phyloP scores from a whole-genome alignment of 208 protist species.

The Acanthamoeba royreba region DNA sequence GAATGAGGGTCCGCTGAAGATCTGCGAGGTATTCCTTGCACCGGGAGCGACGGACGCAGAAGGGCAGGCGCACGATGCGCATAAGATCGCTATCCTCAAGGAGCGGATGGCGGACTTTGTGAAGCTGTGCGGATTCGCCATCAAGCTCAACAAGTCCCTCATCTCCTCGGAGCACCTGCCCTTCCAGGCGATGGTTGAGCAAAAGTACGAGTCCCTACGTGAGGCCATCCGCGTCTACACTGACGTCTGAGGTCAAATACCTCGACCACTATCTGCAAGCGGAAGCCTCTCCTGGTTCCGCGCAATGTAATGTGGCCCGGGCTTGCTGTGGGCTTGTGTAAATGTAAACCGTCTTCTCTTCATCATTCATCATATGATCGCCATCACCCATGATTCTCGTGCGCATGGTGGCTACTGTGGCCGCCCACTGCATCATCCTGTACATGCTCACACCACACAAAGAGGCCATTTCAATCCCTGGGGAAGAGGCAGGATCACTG shows the following conservation, averaged over 20 bases:
- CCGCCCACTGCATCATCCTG: too few relatives aligned
- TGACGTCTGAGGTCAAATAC: neutral
- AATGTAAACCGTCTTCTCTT: neutral
- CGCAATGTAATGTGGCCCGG: neutral
- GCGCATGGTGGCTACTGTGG: neutral
- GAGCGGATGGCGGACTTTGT: slow-evolving; percentile 34
- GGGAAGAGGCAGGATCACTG: too few relatives aligned
- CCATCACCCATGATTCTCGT: neutral
- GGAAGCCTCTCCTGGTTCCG: neutral
- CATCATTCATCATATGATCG: neutral
- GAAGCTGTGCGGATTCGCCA: slow-evolving; percentile 43
- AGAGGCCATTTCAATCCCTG: too few relatives aligned
- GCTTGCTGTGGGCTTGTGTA: neutral
- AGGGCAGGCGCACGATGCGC: neutral
- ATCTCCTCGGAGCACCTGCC: slow-evolving; percentile 41
- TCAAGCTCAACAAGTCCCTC: slow-evolving; percentile 42
- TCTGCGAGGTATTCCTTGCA: slow-evolving; percentile 34
- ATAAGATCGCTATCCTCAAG: neutral
- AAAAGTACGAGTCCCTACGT: slow-evolving; percentile 13
- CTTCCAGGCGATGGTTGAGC: slow-evolving; percentile 29
- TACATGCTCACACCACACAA: too few relatives aligned
- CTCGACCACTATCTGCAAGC: too few relatives aligned
- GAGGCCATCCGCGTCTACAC: slow-evolving; percentile 18
- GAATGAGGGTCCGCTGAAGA: slow-evolving; percentile 18
- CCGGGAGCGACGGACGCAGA: neutral